Evolutionary conservation across 345 rosid species (phyloP).

Genomic region (Angophora floribunda): DNA sequence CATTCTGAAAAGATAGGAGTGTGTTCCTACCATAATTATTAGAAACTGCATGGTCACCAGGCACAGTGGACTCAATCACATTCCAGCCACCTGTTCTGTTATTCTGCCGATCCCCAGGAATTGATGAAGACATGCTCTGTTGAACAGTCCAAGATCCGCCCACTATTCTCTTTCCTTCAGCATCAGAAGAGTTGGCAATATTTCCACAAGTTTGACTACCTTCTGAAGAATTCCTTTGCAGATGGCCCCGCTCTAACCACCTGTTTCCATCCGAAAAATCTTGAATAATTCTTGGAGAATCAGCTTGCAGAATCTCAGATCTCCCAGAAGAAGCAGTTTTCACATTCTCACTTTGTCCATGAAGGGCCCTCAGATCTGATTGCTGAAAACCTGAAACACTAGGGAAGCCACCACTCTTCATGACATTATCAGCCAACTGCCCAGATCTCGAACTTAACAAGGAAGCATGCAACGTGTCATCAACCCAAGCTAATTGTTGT

Average conservation of each 20-base stretch:
- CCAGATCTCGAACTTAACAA: constrained; percentile 20
- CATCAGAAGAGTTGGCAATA: constrained; percentile 19
- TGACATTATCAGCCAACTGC: constrained; percentile 9
- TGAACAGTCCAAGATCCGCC: constrained; percentile 24
- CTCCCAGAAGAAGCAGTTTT: background rate
- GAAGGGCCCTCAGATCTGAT: constrained; percentile 17
- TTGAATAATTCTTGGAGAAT: constrained; percentile 24
- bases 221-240: constrained; percentile 33
- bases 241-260: constrained; percentile 25
- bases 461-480: constrained; percentile 32
- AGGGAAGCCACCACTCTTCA: constrained; percentile 24
- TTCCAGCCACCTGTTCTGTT: constrained; percentile 34
- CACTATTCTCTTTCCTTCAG: constrained; percentile 20
- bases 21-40: constrained; percentile 19
- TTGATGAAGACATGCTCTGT: constrained; percentile 6
- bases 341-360: constrained; percentile 6
- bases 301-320: constrained; percentile 25
- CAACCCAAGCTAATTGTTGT: constrained; percentile 40
- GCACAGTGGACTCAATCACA: constrained; percentile 17
- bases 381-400: constrained; percentile 11
- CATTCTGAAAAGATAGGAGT: constrained; percentile 9
- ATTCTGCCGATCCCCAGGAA: constrained; percentile 18
- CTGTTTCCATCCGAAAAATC: constrained; percentile 29
- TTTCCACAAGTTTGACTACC: constrained; percentile 29
- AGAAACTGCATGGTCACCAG: background rate